These are phyloP conservation scores for Citeromyces nyonsensis DNA, from an alignment of 805 yeast species.

Conservation along the genomic window DNA sequence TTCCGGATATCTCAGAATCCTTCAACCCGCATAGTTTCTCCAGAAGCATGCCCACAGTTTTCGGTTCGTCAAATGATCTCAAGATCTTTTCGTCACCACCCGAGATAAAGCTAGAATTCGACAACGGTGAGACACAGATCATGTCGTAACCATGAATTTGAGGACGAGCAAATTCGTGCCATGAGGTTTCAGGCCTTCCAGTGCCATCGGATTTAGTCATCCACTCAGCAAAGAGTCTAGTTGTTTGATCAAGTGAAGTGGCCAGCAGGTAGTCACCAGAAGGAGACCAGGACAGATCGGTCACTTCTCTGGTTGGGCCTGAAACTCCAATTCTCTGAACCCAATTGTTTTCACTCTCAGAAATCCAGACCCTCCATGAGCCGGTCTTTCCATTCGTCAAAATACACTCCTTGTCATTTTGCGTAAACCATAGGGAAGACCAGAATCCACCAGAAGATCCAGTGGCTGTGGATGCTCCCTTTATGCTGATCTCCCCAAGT, in stretches of 20 bases:
- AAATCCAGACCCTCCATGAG: conserved; percentile 66
- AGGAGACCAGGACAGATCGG: conserved; percentile 66
- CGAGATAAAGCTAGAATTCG: conserved; percentile 56
- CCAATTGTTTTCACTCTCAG: conserved; percentile 6
- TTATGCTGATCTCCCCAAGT: conserved; percentile 83
- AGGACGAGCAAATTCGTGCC: conserved; percentile 94
- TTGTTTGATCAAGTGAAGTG: conserved; percentile 88
- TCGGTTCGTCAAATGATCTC: conserved; percentile 81
- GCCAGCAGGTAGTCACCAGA: conserved; percentile 53
- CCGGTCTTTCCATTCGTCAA: conserved; percentile 88
- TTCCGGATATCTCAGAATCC: conserved; percentile 12
- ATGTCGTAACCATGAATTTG: conserved; percentile 98
- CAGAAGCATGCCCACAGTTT: conserved; percentile 53
- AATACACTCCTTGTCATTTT: conserved; percentile 29
- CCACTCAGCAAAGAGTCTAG: conserved; percentile 70
- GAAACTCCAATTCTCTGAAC: conserved; percentile 42
- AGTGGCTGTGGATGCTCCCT: conserved; percentile 97
- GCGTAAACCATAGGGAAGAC: conserved; percentile 53
- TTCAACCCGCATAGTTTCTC: conserved; percentile 32
- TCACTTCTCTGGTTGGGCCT: conserved; percentile 62
- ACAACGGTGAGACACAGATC: conserved; percentile 58
- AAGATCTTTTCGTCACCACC: conserved; percentile 94
- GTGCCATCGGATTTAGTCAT: conserved; percentile 13
- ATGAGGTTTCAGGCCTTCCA: conserved; percentile 19
- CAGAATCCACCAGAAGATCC: conserved; percentile 72